Conservation (phyloP, 2,329 filamentous ascomycete species). For the Cercospora berteroae region DNA sequence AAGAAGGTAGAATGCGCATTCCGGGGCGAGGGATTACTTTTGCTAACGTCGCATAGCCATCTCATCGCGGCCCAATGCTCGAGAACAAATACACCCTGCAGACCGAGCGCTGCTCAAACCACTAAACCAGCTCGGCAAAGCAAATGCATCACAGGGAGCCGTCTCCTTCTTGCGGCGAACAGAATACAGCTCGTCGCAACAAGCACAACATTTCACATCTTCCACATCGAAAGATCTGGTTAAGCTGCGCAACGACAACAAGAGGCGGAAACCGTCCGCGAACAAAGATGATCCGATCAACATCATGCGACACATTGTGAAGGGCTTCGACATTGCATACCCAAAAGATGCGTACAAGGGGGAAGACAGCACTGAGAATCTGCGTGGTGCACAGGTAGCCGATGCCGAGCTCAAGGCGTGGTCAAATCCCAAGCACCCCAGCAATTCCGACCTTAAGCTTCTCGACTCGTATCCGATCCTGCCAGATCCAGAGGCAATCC, state of each 20-base stretch:
- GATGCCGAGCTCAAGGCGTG: slow-evolving; percentile 59
- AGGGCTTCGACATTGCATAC: slow-evolving; percentile 65
- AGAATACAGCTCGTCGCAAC: slow-evolving; percentile 76
- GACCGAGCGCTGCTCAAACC: slow-evolving; percentile 82
- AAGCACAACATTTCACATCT: slow-evolving; percentile 49
- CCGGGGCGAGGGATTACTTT: not conserved
- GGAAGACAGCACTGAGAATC: slow-evolving; percentile 58
- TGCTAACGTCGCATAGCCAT: slow-evolving; percentile 27
- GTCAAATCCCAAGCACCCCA: slow-evolving; percentile 59
- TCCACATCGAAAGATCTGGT: slow-evolving; percentile 55
- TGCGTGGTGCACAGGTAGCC: slow-evolving; percentile 54
- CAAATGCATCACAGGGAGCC: slow-evolving; percentile 69
- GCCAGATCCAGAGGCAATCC: slow-evolving; percentile 60
- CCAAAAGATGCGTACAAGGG: slow-evolving; percentile 64
- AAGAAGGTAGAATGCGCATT: slow-evolving; percentile 66
- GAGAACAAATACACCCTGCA: slow-evolving; percentile 70
- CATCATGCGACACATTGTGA: slow-evolving; percentile 60
- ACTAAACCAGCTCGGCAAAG: slow-evolving; percentile 80
- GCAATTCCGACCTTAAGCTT: slow-evolving; percentile 56
- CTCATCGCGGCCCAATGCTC: slow-evolving; percentile 67
- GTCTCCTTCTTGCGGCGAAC: slow-evolving; percentile 94
- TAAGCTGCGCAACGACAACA: slow-evolving; percentile 42
- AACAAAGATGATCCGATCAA: slow-evolving; percentile 59
- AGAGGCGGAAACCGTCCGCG: slow-evolving; percentile 39
- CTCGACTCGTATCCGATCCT: slow-evolving; percentile 61